Percentiles rank a stretch among this genome's conserved stretches.
phyloP scores from a whole-genome alignment of 768 basidiomycete genomes.

The Naematelia aurantialba region DNA sequence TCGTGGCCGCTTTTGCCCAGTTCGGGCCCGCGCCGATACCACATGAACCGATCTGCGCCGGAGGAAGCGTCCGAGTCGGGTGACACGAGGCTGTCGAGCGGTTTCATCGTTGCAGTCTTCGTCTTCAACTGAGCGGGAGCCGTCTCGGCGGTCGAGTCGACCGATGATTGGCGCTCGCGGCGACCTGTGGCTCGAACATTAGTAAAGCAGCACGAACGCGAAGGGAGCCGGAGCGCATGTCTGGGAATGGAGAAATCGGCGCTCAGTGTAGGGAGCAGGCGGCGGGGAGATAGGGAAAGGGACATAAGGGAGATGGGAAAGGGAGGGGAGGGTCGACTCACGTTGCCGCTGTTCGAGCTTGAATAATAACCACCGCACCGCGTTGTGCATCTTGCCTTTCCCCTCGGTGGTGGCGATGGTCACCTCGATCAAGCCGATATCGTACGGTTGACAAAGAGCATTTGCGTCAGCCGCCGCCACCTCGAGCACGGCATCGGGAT shows the following conservation, averaged over 20 bases:
- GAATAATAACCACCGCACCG: slow-evolving; percentile 44
- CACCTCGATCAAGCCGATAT: slow-evolving; percentile 75
- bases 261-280: not conserved
- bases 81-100: slow-evolving; percentile 15
- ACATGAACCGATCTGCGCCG: slow-evolving; percentile 30
- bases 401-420: slow-evolving; percentile 59
- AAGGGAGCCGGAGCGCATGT: no score
- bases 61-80: slow-evolving; percentile 30
- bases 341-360: slow-evolving; percentile 41
- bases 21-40: slow-evolving; percentile 13
- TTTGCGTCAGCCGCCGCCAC: slow-evolving; percentile 50
- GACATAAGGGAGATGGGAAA: not conserved
- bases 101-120: not conserved
- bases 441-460: slow-evolving; percentile 59
- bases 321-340: slow-evolving; percentile 17
- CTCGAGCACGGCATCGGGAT: slow-evolving; percentile 54
- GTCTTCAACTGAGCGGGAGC: not conserved
- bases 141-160: not conserved
- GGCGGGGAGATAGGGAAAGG: not conserved
- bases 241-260: no score
- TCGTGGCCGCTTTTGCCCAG: not conserved
- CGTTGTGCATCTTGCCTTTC: slow-evolving; percentile 64
- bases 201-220: not conserved
- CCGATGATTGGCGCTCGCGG: slow-evolving; percentile 13
- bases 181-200: slow-evolving; percentile 5